Evolutionary conservation across 2,329 filamentous ascomycete genomes (phyloP).

Genomic region (Sordariomycetes sp.): DNA sequence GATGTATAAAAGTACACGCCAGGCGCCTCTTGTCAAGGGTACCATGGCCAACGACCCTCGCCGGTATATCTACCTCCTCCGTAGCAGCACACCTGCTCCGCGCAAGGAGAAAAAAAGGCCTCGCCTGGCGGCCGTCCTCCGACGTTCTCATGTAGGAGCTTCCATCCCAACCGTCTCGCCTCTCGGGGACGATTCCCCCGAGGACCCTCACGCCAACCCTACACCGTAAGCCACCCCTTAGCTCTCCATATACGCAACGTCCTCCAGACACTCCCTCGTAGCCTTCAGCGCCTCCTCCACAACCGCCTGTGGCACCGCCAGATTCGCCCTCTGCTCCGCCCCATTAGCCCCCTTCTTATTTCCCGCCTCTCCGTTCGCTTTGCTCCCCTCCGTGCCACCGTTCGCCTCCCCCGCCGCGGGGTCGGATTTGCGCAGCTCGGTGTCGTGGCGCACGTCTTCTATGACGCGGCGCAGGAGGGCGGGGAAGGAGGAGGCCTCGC

Average conservation of each 20-base stretch:
- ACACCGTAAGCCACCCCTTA: background rate
- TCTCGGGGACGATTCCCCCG: background rate
- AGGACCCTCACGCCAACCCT: background rate
- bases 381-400: background rate
- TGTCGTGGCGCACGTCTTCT: slow-evolving; percentile 45
- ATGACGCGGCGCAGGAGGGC: slow-evolving; percentile 46
- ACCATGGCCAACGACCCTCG: background rate
- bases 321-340: slow-evolving; percentile 16
- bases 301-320: slow-evolving; percentile 44
- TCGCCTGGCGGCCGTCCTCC: background rate
- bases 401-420: slow-evolving; percentile 8
- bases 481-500: slow-evolving; percentile 46
- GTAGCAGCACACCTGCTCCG: background rate
- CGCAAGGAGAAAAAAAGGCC: too few relatives aligned
- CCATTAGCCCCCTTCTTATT: slow-evolving; percentile 10
- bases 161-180: background rate
- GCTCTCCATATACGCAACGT: slow-evolving; percentile 1
- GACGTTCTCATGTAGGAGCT: background rate
- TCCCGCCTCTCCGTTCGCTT: slow-evolving; percentile 6
- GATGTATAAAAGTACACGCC: background rate
- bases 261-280: slow-evolving; percentile 43
- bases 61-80: background rate
- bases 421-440: slow-evolving; percentile 13
- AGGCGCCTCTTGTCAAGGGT: background rate
- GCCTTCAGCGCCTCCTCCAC: slow-evolving; percentile 48